A percentile compares a stretch with the other conserved stretches of the same genome.
phyloP scores from a whole-genome alignment of 1,284 basidiomycete species.

The Apiotrichum akiyoshidainum region DNA sequence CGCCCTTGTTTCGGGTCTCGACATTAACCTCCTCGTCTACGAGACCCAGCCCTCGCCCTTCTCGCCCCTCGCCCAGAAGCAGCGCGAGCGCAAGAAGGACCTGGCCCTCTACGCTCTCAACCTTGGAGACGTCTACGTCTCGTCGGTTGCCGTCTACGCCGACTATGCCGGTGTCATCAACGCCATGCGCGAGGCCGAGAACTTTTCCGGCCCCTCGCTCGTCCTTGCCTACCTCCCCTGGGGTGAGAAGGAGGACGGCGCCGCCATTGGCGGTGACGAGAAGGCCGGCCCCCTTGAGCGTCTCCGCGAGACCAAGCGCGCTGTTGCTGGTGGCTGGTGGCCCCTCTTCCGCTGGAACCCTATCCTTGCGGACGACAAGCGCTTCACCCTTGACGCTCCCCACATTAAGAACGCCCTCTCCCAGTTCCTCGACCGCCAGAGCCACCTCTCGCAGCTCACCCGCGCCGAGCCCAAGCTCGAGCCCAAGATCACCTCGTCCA shows the following conservation, averaged over 20 bases:
- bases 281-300: constrained; percentile 75
- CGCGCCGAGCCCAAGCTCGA: constrained; percentile 73
- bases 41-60: constrained; percentile 77
- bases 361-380: constrained; percentile 73
- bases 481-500: constrained; percentile 75
- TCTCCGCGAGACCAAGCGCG: constrained; percentile 94
- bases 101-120: constrained; percentile 98
- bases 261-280: constrained; percentile 59
- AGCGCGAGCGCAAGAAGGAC: constrained; percentile 72
- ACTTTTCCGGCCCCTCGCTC: constrained; percentile 83
- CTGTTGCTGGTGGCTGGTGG: constrained; percentile 96
- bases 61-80: constrained; percentile 56
- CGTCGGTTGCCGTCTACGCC: constrained; percentile 90
- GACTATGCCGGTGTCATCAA: constrained; percentile 95
- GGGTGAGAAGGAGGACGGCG: constrained; percentile 59
- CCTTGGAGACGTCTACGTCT: constrained; percentile 94
- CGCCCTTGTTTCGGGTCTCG: constrained; percentile 80
- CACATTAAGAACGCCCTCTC: constrained; percentile 91
- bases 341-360: constrained; percentile 98
- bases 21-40: constrained; percentile 93
- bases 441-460: constrained; percentile 89
- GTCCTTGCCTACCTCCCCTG: constrained; percentile 95
- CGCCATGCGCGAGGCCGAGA: constrained; percentile 86
- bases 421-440: constrained; percentile 92
- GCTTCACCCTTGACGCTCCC: constrained; percentile 88